Conservation (phyloP, 1,284 basidiomycete species). For the Sphagnurus paluster region DNA sequence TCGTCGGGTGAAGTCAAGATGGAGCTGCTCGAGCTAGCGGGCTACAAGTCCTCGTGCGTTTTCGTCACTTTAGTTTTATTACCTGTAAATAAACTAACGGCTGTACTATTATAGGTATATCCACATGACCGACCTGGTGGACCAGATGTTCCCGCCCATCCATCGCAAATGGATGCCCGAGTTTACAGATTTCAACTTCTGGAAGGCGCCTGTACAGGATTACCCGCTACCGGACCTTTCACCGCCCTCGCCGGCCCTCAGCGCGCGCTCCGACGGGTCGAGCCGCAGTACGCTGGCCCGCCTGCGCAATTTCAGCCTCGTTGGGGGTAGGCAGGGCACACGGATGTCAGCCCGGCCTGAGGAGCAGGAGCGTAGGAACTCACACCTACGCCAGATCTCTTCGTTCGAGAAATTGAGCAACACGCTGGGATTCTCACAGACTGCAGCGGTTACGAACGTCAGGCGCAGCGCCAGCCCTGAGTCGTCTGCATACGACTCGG, state of each 20-base stretch:
- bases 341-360: slow-evolving; percentile 13
- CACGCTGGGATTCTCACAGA: slow-evolving; percentile 52
- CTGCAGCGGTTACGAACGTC: slow-evolving; percentile 29
- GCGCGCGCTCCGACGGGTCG: slow-evolving; percentile 86
- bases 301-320: slow-evolving; percentile 80
- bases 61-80: not conserved
- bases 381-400: slow-evolving; percentile 63
- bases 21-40: slow-evolving; percentile 93
- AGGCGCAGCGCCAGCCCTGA: slow-evolving; percentile 50
- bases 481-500: slow-evolving; percentile 54
- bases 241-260: slow-evolving; percentile 90
- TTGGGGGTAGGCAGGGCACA: slow-evolving; percentile 47
- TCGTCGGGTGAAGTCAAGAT: slow-evolving; percentile 96
- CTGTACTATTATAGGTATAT: slow-evolving; percentile 63
- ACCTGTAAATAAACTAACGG: not conserved
- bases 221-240: slow-evolving; percentile 87
- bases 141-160: slow-evolving; percentile 99
- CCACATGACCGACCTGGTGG: slow-evolving; percentile 97
- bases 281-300: slow-evolving; percentile 73
- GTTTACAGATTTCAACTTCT: slow-evolving; percentile 97
- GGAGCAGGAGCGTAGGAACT: slow-evolving; percentile 28
- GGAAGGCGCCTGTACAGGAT: slow-evolving; percentile 81
- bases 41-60: slow-evolving; percentile 92
- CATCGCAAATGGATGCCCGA: slow-evolving; percentile 86
- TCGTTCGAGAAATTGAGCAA: slow-evolving; percentile 68